Evolutionary conservation across 257 asterid species (phyloP).

Genomic region (Fraxinus americana): DNA sequence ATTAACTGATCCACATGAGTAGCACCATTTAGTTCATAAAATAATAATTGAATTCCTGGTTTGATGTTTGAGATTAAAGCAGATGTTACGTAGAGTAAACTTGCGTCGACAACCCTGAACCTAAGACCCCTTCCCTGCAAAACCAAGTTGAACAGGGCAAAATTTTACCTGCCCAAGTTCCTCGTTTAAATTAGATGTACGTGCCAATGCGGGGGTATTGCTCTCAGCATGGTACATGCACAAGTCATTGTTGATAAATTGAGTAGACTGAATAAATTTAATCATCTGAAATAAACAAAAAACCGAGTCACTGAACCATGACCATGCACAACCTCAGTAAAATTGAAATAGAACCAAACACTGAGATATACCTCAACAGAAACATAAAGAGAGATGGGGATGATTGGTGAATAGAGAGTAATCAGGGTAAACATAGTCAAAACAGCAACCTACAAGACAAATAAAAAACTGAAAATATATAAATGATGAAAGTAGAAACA

Average conservation of each 20-base stretch:
- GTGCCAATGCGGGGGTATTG: constrained; percentile 95
- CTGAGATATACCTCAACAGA: constrained; percentile 79
- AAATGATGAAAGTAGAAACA: neutral
- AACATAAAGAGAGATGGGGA: constrained; percentile 98
- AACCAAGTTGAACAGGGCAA: constrained; percentile 8
- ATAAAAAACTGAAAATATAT: constrained; percentile 16
- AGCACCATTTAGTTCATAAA: constrained; percentile 13
- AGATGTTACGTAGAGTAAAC: neutral
- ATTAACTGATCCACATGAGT: constrained; percentile 26
- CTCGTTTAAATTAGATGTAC: constrained; percentile 97
- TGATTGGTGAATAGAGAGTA: constrained; percentile 98
- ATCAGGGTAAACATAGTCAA: constrained; percentile 97
- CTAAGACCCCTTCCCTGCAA: neutral
- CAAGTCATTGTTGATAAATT: constrained; percentile 95
- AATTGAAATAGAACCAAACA: constrained; percentile 21
- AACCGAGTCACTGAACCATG: constrained; percentile 14
- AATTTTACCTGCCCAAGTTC: constrained; percentile 96
- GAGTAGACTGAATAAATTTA: constrained; percentile 94
- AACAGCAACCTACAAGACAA: constrained; percentile 73
- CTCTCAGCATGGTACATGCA: constrained; percentile 95
- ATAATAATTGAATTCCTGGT: neutral
- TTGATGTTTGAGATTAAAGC: constrained; percentile 3
- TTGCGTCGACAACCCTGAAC: constrained; percentile 1
- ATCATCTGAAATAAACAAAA: constrained; percentile 70
- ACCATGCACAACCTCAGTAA: constrained; percentile 21